A percentile compares a stretch with the other conserved stretches of the same genome.
Conservation (phyloP, 805 yeast species). For the Phaffomyces opuntiae region DNA sequence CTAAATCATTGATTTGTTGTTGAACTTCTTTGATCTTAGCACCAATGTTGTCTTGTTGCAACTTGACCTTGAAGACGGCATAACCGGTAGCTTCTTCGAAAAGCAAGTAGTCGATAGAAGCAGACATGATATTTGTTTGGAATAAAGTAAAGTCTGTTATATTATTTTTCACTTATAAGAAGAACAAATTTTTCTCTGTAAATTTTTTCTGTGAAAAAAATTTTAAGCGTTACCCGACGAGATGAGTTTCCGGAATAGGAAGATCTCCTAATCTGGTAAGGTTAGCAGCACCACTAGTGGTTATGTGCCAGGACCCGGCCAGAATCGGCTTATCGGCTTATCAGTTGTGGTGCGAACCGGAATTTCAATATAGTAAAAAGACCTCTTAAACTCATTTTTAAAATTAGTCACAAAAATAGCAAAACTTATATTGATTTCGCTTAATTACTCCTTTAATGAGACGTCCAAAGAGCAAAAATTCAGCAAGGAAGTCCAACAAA, state of each 20-base stretch:
- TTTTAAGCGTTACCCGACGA: slow-evolving; percentile 8
- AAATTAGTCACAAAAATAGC: background rate
- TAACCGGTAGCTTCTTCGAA: slow-evolving; percentile 99
- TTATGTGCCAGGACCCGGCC: background rate
- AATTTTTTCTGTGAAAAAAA: slow-evolving; percentile 3
- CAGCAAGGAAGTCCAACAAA: background rate
- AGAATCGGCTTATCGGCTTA: background rate
- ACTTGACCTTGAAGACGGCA: slow-evolving; percentile 88
- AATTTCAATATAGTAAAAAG: too few relatives aligned
- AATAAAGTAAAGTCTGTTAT: background rate
- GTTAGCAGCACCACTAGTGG: background rate
- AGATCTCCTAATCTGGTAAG: background rate
- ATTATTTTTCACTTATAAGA: too few relatives aligned
- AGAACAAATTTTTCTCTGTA: slow-evolving; percentile 1
- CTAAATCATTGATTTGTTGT: slow-evolving; percentile 78
- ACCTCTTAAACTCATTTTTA: too few relatives aligned
- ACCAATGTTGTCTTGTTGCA: slow-evolving; percentile 93
- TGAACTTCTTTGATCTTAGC: slow-evolving; percentile 91
- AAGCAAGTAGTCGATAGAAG: slow-evolving; percentile 80
- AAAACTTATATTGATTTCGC: background rate
- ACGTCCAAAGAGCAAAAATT: background rate
- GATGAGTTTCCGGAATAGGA: slow-evolving; percentile 3
- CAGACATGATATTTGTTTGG: slow-evolving; percentile 33
- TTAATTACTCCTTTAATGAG: background rate
- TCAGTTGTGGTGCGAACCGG: background rate